These are phyloP conservation scores for Sporothrix schenckii DNA, from an alignment of 2,329 filamentous ascomycete species.

Conservation along the genomic window DNA sequence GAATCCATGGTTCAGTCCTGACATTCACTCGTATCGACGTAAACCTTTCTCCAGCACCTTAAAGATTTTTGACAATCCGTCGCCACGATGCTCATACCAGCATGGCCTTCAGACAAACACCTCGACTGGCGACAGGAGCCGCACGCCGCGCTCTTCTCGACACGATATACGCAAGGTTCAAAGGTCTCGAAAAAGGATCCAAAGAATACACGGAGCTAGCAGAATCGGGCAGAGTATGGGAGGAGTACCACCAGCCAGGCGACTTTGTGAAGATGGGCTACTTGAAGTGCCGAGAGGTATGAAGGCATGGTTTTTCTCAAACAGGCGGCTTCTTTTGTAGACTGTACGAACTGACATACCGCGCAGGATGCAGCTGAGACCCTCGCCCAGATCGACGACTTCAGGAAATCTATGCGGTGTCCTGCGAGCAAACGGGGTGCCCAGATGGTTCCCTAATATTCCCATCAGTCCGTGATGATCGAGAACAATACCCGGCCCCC, in stretches of 20 bases:
- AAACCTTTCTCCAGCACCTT: no score
- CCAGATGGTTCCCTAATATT: background rate
- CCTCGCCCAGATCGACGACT: background rate
- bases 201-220: background rate
- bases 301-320: background rate
- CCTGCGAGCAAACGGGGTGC: background rate
- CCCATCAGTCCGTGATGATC: slow-evolving; percentile 11
- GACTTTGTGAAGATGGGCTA: background rate
- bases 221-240: background rate
- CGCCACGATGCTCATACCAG: background rate
- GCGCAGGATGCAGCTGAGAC: background rate
- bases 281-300: background rate
- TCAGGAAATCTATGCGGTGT: background rate
- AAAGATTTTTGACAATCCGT: no score
- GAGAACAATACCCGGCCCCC: background rate
- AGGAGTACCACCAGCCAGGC: background rate
- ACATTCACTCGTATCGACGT: no score
- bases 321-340: background rate
- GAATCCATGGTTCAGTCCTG: no score
- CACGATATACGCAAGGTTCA: background rate
- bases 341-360: background rate
- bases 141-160: background rate
- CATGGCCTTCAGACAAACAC: background rate
- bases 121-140: background rate
- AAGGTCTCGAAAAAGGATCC: background rate